Percentiles rank a stretch among this genome's conserved stretches.
Conservation (phyloP, 2,329 filamentous ascomycete genomes). For the Xylaria hypoxylon region DNA sequence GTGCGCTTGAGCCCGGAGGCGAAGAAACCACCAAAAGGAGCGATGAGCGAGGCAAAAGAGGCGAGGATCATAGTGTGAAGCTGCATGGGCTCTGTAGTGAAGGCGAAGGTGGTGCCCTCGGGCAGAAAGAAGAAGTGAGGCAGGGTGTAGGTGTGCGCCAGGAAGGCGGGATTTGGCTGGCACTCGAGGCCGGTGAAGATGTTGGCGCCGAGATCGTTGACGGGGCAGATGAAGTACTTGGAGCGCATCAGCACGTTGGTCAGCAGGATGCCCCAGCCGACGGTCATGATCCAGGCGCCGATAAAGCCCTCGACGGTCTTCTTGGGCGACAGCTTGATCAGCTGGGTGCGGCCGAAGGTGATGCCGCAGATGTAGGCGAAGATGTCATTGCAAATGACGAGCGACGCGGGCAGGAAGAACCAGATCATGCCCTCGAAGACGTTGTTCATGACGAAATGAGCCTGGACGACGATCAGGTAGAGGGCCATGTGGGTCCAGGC, state of each 20-base stretch:
- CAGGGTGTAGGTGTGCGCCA: constrained; percentile 66
- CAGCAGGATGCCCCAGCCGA: constrained; percentile 84
- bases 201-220: constrained; percentile 95
- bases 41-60: constrained; percentile 95
- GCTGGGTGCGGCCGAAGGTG: constrained; percentile 92
- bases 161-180: constrained; percentile 90
- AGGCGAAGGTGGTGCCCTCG: constrained; percentile 61
- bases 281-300: constrained; percentile 94
- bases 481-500: constrained; percentile 99
- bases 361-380: constrained; percentile 98
- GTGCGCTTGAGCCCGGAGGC: constrained; percentile 97
- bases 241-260: constrained; percentile 88
- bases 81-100: constrained; percentile 88
- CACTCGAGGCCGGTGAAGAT: constrained; percentile 91
- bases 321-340: constrained; percentile 98
- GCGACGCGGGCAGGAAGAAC: constrained; percentile 95
- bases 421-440: constrained; percentile 99
- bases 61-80: constrained; percentile 91
- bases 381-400: constrained; percentile 99
- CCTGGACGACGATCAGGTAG: constrained; percentile 96
- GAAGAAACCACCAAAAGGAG: constrained; percentile 98
- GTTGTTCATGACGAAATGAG: constrained; percentile 99
- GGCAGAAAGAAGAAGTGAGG: constrained; percentile 69
- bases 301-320: constrained; percentile 99
- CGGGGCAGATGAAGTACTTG: constrained; percentile 98